These are phyloP conservation scores for Monilinia fructigena DNA, from an alignment of 2,329 filamentous ascomycete species.

Conservation along the genomic window DNA sequence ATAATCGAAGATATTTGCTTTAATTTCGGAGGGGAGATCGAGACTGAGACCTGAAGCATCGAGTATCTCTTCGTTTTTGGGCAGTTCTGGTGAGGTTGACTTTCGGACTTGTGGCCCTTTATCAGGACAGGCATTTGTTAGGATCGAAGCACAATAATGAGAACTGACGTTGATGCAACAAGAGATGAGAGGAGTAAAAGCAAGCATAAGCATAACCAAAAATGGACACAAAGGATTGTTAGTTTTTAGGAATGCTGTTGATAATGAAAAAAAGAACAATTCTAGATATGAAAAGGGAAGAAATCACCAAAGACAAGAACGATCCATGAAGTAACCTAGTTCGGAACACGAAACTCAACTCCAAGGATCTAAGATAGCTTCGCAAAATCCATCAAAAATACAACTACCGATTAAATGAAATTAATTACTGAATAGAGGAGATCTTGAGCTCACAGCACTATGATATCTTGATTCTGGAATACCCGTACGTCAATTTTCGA, in stretches of 20 bases:
- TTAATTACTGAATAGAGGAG: neutral
- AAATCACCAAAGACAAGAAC: neutral
- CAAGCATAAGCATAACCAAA: neutral
- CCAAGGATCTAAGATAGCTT: no score
- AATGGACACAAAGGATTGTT: neutral
- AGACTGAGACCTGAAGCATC: neutral
- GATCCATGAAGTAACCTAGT: neutral
- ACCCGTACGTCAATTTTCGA: neutral
- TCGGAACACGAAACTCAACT: neutral
- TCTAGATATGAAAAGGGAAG: neutral
- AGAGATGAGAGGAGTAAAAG: slow-evolving; percentile 7
- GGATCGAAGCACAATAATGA: slow-evolving; percentile 11
- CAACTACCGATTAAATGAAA: neutral
- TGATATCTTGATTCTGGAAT: neutral
- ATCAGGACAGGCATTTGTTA: slow-evolving; percentile 13
- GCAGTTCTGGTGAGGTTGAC: neutral
- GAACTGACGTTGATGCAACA: neutral
- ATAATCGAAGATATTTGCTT: slow-evolving; percentile 10
- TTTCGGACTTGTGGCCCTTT: neutral
- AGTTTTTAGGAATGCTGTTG: neutral
- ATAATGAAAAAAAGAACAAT: neutral
- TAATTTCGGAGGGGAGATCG: slow-evolving; percentile 12
- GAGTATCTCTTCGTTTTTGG: neutral
- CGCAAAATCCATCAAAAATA: neutral
- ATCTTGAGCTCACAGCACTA: neutral